These are phyloP conservation scores for Huntiella decipiens DNA, from an alignment of 2,329 filamentous ascomycete genomes.

Conservation along the genomic window DNA sequence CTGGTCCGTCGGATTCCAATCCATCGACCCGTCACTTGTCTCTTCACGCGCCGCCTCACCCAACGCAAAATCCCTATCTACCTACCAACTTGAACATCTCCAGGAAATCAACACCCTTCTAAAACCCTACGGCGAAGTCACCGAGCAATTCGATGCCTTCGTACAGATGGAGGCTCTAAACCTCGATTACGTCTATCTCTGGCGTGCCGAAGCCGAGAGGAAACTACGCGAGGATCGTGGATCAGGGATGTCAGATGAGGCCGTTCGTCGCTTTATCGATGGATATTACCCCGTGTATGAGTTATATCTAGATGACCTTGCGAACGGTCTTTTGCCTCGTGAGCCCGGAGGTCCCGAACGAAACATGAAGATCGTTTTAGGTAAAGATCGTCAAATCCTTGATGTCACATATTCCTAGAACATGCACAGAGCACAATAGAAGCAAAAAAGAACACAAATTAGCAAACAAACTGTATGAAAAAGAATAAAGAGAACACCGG, in stretches of 20 bases:
- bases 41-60: conserved; percentile 30
- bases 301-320: conserved; percentile 23
- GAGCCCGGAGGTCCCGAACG: conserved; percentile 23
- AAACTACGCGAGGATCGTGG: conserved; percentile 47
- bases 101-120: conserved; percentile 31
- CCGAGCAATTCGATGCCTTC: conserved; percentile 32
- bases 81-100: conserved; percentile 30
- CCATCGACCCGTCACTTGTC: conserved; percentile 33
- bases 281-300: conserved; percentile 56
- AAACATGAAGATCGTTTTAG: conserved; percentile 44
- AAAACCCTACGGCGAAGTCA: conserved; percentile 28
- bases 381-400: conserved; percentile 39
- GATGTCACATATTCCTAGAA: conserved; percentile 16
- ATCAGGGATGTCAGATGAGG: conserved; percentile 62
- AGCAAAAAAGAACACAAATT: too few relatives aligned
- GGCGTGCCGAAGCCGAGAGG: conserved; percentile 67
- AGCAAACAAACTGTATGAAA: too few relatives aligned
- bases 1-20: conserved; percentile 74
- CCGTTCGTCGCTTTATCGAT: conserved; percentile 56
- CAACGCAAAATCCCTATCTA: conserved; percentile 28
- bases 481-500: too few relatives aligned
- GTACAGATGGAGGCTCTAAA: conserved; percentile 51
- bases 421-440: background rate
- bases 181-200: conserved; percentile 58
- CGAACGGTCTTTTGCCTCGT: conserved; percentile 5